phyloP scores from a whole-genome alignment of 257 asterid species.

The Ligustrum vulgare region DNA sequence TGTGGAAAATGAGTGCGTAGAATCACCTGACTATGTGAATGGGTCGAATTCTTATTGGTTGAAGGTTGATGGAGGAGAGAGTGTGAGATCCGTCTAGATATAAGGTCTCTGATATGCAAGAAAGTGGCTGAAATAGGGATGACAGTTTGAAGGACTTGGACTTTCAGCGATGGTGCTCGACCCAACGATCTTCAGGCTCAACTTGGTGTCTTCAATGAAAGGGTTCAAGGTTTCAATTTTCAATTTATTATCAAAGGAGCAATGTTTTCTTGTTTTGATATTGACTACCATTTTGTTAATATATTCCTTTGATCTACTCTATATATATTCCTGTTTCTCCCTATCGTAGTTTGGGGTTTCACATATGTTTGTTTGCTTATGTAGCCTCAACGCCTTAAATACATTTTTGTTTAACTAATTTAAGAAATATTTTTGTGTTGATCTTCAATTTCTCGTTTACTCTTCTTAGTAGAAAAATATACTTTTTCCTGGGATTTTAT shows the following conservation, averaged over 20 bases:
- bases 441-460: too few relatives aligned
- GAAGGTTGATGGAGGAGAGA: conserved; percentile 62
- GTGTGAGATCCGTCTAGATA: conserved; percentile 32
- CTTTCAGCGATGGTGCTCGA: conserved; percentile 54
- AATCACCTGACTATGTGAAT: conserved; percentile 35
- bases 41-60: conserved; percentile 72
- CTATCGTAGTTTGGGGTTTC: too few relatives aligned
- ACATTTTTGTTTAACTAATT: too few relatives aligned
- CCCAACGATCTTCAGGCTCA: conserved; percentile 43
- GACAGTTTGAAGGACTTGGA: conserved; percentile 64
- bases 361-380: too few relatives aligned
- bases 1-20: neutral
- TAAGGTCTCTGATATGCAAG: conserved; percentile 48
- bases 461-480: too few relatives aligned
- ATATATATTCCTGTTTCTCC: too few relatives aligned
- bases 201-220: conserved; percentile 47
- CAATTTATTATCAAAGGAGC: neutral
- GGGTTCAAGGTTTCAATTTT: conserved; percentile 37
- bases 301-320: too few relatives aligned
- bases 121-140: conserved; percentile 51
- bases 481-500: too few relatives aligned
- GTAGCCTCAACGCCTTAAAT: too few relatives aligned
- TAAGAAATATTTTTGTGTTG: too few relatives aligned
- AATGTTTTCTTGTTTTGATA: neutral
- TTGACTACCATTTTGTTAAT: neutral